A percentile compares a stretch with the other conserved stretches of the same genome.
Evolutionary conservation across 345 rosid species (phyloP).

Genomic region (Citrus maxima): DNA sequence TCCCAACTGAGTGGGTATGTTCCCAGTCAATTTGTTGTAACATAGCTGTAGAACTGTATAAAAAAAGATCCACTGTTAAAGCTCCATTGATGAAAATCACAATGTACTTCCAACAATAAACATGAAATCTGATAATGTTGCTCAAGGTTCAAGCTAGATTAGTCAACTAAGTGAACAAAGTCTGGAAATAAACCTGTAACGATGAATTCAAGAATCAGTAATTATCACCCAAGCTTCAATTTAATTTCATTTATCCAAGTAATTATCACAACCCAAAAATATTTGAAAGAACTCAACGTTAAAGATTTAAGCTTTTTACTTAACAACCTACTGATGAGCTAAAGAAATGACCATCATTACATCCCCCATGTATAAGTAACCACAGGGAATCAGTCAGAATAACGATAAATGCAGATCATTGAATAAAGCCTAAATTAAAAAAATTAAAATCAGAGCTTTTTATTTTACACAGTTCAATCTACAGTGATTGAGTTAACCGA

Average conservation of each 20-base stretch:
- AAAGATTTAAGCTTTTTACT: background rate
- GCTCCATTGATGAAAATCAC: background rate
- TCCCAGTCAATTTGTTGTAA: conserved; percentile 75
- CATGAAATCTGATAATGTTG: background rate
- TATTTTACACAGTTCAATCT: background rate
- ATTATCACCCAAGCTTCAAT: background rate
- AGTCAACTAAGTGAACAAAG: too few species aligned
- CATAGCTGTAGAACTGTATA: conserved; percentile 82
- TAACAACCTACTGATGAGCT: too few species aligned
- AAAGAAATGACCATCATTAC: too few species aligned
- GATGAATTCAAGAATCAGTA: background rate
- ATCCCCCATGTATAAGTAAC: background rate
- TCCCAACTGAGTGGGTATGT: conserved; percentile 78
- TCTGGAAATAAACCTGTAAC: background rate
- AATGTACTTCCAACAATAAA: background rate
- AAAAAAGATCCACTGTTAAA: background rate
- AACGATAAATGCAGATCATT: background rate
- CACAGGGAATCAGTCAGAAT: background rate
- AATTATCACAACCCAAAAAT: too few species aligned
- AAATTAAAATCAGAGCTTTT: background rate
- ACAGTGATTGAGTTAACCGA: background rate
- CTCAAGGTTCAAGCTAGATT: background rate
- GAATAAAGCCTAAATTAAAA: background rate
- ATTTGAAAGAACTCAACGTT: background rate
- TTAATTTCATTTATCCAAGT: background rate